Percentiles rank a stretch among this genome's conserved stretches.
Conservation (phyloP, 768 basidiomycete genomes). For the Hypholoma fasciculare region DNA sequence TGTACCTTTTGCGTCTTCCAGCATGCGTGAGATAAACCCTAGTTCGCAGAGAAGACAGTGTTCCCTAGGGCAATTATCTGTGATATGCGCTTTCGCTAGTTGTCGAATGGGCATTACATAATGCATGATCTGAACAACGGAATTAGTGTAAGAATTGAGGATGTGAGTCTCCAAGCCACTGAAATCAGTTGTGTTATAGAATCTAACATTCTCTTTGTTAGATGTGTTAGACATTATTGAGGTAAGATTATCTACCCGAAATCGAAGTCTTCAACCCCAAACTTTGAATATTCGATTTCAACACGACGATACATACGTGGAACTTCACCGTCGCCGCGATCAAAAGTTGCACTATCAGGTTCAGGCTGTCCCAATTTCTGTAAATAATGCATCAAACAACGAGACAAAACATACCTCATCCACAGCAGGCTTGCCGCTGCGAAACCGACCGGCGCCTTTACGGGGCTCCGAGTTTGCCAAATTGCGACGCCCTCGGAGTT, state of each 20-base stretch:
- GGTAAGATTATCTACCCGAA: constrained; percentile 68
- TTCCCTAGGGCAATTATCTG: constrained; percentile 83
- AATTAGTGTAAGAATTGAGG: constrained; percentile 94
- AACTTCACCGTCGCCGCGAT: constrained; percentile 57
- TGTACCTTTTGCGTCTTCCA: constrained; percentile 90
- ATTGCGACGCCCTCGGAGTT: constrained; percentile 83
- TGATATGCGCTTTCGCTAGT: constrained; percentile 90
- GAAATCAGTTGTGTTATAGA: constrained; percentile 88
- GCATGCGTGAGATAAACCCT: constrained; percentile 92
- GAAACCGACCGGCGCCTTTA: constrained; percentile 70
- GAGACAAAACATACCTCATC: constrained; percentile 40
- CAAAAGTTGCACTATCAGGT: constrained; percentile 51
- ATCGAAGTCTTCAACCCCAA: constrained; percentile 98
- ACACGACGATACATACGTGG: constrained; percentile 87
- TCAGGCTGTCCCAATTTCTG: constrained; percentile 33
- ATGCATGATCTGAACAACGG: constrained; percentile 87
- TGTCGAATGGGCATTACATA: constrained; percentile 75
- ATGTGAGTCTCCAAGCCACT: constrained; percentile 98
- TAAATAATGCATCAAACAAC: neutral
- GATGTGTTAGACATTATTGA: neutral
- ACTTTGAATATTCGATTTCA: constrained; percentile 98
- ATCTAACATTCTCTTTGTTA: constrained; percentile 44
- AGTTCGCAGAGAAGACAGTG: constrained; percentile 95
- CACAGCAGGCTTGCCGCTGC: constrained; percentile 70
- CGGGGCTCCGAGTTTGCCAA: constrained; percentile 55